Base-by-base conservation (phyloP, 1,284 basidiomycete species). In the Heterobasidion occidentale region DNA sequence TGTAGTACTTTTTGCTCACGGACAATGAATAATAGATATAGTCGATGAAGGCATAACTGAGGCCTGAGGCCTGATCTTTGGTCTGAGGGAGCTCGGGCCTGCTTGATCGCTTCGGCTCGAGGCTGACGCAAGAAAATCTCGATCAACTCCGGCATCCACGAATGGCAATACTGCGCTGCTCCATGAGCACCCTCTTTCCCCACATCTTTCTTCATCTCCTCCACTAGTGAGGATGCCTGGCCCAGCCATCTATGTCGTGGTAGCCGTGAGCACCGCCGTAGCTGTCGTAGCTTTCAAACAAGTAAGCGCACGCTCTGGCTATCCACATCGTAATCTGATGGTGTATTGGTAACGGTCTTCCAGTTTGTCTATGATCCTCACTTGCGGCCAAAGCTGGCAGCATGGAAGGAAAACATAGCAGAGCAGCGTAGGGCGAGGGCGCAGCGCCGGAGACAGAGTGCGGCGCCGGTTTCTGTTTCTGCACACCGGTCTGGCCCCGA, bases 351-450 rank as follows among this genome's bases (percentile, higher is more conserved):
- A 14, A 19, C 33, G 38, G 33, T 42, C 20, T 53, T 53, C 50
- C 54, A 84, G 82, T 78, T 78, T 57, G 73, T 85, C n/a, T 84
- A 81, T 54, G 82, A 84, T 58, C 83, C 83, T 4, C 81, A 83
- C 59, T 73, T 84, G 53, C 81, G 81, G 36, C 82, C 82, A 0
- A 74, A 66, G 47, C 8, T 83, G 17, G 76, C 79, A 62, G 71
- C 69, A 60, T 83, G 79, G 81, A 76, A 72, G 2, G 76, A 79
- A 59, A 68, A 71, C 3, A 77, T 74, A 58, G 52, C 77, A 14
- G 72, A 73, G 15, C 67, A 68, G 20, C 73, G 78, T 15, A 66
- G 72, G 33, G 69, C 47, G 27, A 71, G 27, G 27, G 27, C 27
- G 4, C 27, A 27, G 27, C 27, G 27, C 27, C 27, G 42, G 62